Evolutionary conservation across 2,329 filamentous ascomycete species (phyloP), one percentile per base, ranked within the genome.

Genomic region (Penicillium sp.): DNA sequence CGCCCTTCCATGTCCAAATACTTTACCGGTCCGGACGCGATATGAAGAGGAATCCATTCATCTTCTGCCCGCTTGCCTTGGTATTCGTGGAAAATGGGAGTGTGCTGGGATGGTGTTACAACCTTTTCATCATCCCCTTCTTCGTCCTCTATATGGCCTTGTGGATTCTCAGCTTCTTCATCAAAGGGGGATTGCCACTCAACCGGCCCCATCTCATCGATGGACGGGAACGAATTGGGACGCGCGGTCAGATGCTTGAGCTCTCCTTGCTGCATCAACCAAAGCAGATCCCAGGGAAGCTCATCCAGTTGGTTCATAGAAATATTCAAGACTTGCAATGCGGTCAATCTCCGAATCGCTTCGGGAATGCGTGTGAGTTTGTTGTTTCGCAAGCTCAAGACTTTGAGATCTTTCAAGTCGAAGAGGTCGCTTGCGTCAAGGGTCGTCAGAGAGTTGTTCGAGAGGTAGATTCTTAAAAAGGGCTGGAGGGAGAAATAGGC

Each of bases 331-430:
- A 70, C 68, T 57, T 71, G 65, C 36, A 76, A 59, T 39, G 66
- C 65, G 7, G 59, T 67, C 44, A 76, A 55, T 42, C 63, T 68
- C 40, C 66, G 56, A 33, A 76, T 73, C 0, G 67, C 62, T 8
- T 65, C 53, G 1, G 72, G 72, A 24, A 76, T 64, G 25, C 67
- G 63, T 0, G 59, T 64, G 5, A 76, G 60, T 40, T 72, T 66
- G 59, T 76, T 76, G 43, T 71, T 68, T 2, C 73, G 71, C 40
- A 76, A 52, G 54, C 72, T 75, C 8, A 76, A 64, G 3, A 73
- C 67, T 28, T 65, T 68, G 12, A 76, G 59, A 34, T 65, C 63
- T 24, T 52, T 57, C 8, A 76, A 58, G 6, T 71, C 66, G 40
- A 74, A 73, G 5, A 76, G 44, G 45, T 73, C 71, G 7, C 59